Percentiles rank a stretch among this genome's conserved stretches.
Conservation (phyloP, 768 basidiomycete genomes). For the Leccinum subgranulosum region DNA sequence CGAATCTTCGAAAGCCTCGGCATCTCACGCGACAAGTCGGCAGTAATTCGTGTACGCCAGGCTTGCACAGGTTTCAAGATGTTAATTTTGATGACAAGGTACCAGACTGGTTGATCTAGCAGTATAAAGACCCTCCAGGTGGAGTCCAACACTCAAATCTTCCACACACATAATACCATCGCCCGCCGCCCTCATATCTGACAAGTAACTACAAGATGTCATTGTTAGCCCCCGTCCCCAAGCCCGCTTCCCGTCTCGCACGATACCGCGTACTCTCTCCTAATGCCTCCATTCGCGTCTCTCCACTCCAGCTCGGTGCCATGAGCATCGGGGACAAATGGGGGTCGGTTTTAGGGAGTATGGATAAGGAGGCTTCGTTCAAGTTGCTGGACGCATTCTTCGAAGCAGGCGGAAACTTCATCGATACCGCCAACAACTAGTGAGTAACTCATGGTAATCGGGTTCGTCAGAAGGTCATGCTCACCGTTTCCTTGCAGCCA, state of each 20-base stretch:
- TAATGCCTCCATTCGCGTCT: slow-evolving; percentile 44
- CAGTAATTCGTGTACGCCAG: no score
- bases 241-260: slow-evolving; percentile 34
- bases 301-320: slow-evolving; percentile 46
- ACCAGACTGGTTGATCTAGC: no score
- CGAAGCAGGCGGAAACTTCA: slow-evolving; percentile 46
- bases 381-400: slow-evolving; percentile 45
- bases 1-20: no score
- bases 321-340: slow-evolving; percentile 49
- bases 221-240: slow-evolving; percentile 11
- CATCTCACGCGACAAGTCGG: no score
- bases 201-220: neutral
- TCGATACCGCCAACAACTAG: slow-evolving; percentile 49
- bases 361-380: slow-evolving; percentile 42
- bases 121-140: no score
- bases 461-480: neutral
- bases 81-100: no score
- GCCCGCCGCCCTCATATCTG: neutral
- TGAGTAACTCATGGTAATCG: slow-evolving; percentile 11
- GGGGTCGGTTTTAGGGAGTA: slow-evolving; percentile 36
- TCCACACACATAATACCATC: neutral
- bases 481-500: slow-evolving; percentile 23
- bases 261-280: slow-evolving; percentile 39
- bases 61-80: no score
- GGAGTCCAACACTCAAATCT: neutral